Evolutionary conservation across 495 filamentous ascomycete genomes (phyloP), one percentile per base, ranked within the genome.

Genomic region (Rostrohypoxylon terebratum): DNA sequence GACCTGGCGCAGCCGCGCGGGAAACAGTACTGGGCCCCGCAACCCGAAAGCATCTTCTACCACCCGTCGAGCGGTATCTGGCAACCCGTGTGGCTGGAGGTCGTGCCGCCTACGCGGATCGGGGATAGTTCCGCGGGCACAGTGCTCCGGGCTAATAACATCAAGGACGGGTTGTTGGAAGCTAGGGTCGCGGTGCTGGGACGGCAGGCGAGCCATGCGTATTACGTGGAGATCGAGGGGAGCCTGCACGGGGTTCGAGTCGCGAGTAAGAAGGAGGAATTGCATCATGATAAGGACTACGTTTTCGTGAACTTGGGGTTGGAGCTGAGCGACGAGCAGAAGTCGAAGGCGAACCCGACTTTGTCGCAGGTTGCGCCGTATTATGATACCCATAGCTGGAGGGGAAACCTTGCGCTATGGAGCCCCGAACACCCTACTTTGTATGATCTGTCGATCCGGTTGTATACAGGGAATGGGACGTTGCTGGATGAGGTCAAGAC

Each of bases 71-170:
- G 86, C 63, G 88, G 87, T 14, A 90, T 89, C 63, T 90, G 88
- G 88, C 88, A 90, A 65, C 85, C 77, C 38, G 87, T 90, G n/a
- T 89, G 87, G 83, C 80, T 89, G 4, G 87, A 90, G 68, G 73
- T 86, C 14, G 85, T 83, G 0, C 87, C 87, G 0, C 59, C 79
- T 0, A 80, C 83, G 0, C 72, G 77, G 9, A 69, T 80, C 11
- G 78, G 71, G 18, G 71, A 80, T 33, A 77, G 77, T 51, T 75
- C 75, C 36, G 40, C 58, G 2, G 78, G 78, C 4, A 80, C 78
- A 4, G 68, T 79, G 18, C 48, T 80, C 7, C 71, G 47, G 16
- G 77, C 78, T 1, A 76, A 78, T 45, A 73, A 79, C 8, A 78
- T 79, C 36, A 48, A 64, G 10, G 59, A 57, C 7, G 78, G 78